Evolutionary conservation across 2,329 filamentous ascomycete genomes (phyloP).

Genomic region (Ophiostoma ips): DNA sequence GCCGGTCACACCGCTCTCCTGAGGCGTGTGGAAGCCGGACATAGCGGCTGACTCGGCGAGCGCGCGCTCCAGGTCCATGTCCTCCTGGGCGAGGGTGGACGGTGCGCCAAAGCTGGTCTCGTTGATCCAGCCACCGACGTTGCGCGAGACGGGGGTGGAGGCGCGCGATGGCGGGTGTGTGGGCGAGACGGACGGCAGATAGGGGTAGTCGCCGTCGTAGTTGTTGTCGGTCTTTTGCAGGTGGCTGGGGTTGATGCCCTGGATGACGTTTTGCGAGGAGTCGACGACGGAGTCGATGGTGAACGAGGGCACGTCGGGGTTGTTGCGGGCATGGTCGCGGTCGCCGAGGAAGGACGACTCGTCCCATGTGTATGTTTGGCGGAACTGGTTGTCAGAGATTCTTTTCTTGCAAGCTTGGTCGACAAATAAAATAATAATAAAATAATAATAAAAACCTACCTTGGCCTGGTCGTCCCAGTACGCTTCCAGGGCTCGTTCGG

Average conservation of each 20-base stretch:
- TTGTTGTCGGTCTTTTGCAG: conserved; percentile 18
- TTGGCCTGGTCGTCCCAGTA: conserved; percentile 36
- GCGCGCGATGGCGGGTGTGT: conserved; percentile 50
- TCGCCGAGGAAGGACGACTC: conserved; percentile 38
- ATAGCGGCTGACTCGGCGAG: conserved; percentile 41
- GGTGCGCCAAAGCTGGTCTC: conserved; percentile 12
- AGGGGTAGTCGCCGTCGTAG: not conserved
- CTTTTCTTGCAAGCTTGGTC: not conserved
- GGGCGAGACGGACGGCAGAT: conserved; percentile 26
- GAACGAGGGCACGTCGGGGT: conserved; percentile 28
- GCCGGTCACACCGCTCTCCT: conserved; percentile 38
- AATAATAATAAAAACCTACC: conserved; percentile 20
- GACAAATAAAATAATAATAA: no score
- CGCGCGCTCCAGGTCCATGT: conserved; percentile 42
- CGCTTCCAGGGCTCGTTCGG: conserved; percentile 35
- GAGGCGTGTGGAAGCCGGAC: conserved; percentile 30
- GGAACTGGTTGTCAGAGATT: conserved; percentile 23
- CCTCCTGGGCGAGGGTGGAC: conserved; percentile 27
- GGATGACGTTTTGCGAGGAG: conserved; percentile 24
- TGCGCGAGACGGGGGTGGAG: conserved; percentile 38
- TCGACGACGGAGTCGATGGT: conserved; percentile 40
- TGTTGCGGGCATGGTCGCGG: conserved; percentile 29
- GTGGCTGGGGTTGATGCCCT: conserved; percentile 29
- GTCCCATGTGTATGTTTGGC: conserved; percentile 39
- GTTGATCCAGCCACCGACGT: conserved; percentile 33